Conservation (phyloP, 1,139 yeast genomes). For the Protomyces pachydermus region DNA sequence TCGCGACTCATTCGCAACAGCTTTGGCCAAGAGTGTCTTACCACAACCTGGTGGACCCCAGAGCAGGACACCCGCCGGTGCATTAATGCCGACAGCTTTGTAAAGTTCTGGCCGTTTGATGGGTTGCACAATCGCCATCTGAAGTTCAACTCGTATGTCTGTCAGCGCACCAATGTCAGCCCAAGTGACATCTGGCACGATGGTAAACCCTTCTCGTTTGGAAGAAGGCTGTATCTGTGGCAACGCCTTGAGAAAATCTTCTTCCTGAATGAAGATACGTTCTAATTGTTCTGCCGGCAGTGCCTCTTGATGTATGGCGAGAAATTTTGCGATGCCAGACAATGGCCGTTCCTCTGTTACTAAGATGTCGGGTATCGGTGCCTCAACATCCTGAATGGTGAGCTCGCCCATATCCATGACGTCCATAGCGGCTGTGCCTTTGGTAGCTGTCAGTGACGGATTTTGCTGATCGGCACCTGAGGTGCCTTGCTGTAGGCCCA, state of each 20-base stretch:
- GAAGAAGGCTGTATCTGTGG: conserved; percentile 97
- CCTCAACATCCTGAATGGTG: background rate
- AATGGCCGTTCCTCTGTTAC: conserved; percentile 30
- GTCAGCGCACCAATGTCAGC: conserved; percentile 85
- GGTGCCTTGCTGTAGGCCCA: conserved; percentile 26
- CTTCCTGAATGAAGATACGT: conserved; percentile 66
- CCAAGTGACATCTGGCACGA: conserved; percentile 98
- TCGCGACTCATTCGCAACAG: conserved; percentile 93
- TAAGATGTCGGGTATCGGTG: conserved; percentile 9
- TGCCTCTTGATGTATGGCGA: conserved; percentile 71
- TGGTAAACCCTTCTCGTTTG: conserved; percentile 96
- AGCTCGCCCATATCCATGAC: background rate
- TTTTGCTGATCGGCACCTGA: background rate
- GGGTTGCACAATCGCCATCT: conserved; percentile 97
- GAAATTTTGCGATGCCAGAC: conserved; percentile 63
- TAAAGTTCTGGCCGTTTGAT: conserved; percentile 87
- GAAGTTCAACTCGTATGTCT: conserved; percentile 77
- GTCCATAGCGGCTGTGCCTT: background rate
- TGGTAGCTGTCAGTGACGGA: background rate
- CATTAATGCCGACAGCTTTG: conserved; percentile 85
- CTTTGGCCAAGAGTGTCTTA: conserved; percentile 89
- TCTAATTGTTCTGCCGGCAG: conserved; percentile 67
- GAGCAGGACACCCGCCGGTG: conserved; percentile 93
- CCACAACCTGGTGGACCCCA: conserved; percentile 99
- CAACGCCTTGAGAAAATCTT: conserved; percentile 75